Conservation (phyloP, 441 rosid species). For the Gossypium schwendimanii region DNA sequence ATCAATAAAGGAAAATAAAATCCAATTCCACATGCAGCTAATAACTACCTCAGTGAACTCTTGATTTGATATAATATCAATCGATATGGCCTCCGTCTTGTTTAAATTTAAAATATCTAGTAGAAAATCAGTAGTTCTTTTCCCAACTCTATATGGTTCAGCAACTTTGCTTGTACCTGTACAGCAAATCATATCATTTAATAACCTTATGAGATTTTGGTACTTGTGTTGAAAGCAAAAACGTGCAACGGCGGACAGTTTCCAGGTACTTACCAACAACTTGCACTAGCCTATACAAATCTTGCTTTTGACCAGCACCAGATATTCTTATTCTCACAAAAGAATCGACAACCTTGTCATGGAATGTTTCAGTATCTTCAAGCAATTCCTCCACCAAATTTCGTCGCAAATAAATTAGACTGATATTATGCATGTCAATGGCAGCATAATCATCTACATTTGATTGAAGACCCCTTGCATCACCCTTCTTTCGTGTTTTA, state of each 20-base stretch:
- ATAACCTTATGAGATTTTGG: conserved; percentile 9
- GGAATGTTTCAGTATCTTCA: conserved; percentile 60
- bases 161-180: conserved; percentile 76
- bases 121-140: conserved; percentile 51
- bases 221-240: conserved; percentile 5
- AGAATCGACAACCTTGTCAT: conserved; percentile 69
- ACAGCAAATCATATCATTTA: conserved; percentile 15
- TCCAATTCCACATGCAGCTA: not conserved
- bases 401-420: conserved; percentile 70
- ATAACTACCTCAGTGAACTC: conserved; percentile 81
- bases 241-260: conserved; percentile 6
- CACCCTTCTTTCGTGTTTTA: conserved; percentile 64
- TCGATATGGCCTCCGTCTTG: conserved; percentile 69
- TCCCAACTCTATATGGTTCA: conserved; percentile 80
- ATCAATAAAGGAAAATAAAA: not conserved
- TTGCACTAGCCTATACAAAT: conserved; percentile 83
- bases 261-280: conserved; percentile 56
- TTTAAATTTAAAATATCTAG: conserved; percentile 77
- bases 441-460: conserved; percentile 91
- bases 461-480: conserved; percentile 59
- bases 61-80: conserved; percentile 89
- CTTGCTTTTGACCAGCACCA: conserved; percentile 85
- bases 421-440: conserved; percentile 73
- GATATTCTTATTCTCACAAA: conserved; percentile 84
- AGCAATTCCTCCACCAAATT: conserved; percentile 75